Percentiles rank a stretch among this genome's conserved stretches.
Conservation (phyloP, 176 grass and related monocot genomes). For the Hsuehochloa calcarea region DNA sequence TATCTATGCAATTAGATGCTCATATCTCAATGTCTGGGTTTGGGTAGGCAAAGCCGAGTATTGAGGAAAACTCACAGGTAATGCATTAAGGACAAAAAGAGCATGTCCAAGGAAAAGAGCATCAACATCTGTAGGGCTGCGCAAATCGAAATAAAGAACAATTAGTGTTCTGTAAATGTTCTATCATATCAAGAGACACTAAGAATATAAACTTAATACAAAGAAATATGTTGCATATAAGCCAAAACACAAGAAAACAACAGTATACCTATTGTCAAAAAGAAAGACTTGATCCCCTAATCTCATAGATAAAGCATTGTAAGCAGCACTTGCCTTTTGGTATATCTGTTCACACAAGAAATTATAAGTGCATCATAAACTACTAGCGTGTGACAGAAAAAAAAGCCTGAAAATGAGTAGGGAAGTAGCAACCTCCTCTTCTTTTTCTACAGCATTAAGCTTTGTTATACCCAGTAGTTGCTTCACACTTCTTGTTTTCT, state of each 20-base stretch:
- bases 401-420: neutral
- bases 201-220: conserved; percentile 19
- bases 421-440: conserved; percentile 59
- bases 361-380: conserved; percentile 32
- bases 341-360: conserved; percentile 73
- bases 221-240: conserved; percentile 2
- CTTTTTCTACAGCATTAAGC: conserved; percentile 69
- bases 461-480: conserved; percentile 68
- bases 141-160: conserved; percentile 23
- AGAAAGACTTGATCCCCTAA: conserved; percentile 74
- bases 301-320: conserved; percentile 68
- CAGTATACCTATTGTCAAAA: conserved; percentile 73
- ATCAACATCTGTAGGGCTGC: conserved; percentile 89
- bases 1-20: conserved; percentile 13
- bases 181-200: conserved; percentile 6
- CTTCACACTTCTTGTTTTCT: conserved; percentile 71
- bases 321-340: conserved; percentile 69
- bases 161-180: conserved; percentile 12
- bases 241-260: neutral
- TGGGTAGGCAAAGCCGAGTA: neutral
- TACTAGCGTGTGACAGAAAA: neutral
- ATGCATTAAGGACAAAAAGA: conserved; percentile 77
- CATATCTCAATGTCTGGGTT: neutral
- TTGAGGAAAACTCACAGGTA: conserved; percentile 56
- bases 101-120: conserved; percentile 93